Percentiles rank a stretch among this genome's conserved stretches.
Conservation (phyloP, 768 basidiomycete species). For the Phanerodontia chrysosporium region DNA sequence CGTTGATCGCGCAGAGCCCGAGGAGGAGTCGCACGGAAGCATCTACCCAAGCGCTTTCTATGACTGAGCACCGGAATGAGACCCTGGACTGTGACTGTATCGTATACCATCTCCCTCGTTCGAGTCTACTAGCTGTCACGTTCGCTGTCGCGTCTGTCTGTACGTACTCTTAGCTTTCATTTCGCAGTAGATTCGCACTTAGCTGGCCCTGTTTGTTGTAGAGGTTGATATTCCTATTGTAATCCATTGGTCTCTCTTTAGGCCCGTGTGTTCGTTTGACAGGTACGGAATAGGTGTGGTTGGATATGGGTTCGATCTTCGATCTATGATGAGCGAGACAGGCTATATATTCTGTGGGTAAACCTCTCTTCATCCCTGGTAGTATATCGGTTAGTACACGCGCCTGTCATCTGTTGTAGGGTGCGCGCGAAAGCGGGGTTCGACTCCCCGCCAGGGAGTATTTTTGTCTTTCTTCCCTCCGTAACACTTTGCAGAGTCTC, state of each 20-base stretch:
- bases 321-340: too few relatives aligned
- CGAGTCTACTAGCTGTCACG: neutral
- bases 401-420: neutral
- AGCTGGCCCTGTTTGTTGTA: too few relatives aligned
- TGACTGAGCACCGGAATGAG: neutral
- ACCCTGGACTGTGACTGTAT: neutral
- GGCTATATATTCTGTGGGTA: neutral
- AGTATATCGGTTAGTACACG: slow-evolving; percentile 2
- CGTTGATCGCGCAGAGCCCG: neutral
- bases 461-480: neutral
- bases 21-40: neutral
- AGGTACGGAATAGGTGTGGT: too few relatives aligned
- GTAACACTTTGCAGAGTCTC: too few relatives aligned
- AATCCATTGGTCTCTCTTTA: too few relatives aligned
- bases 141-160: neutral
- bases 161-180: neutral
- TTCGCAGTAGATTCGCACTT: too few relatives aligned
- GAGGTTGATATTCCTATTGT: too few relatives aligned
- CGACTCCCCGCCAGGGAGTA: slow-evolving; percentile 30
- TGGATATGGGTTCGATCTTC: too few relatives aligned
- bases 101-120: neutral
- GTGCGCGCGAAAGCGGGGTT: slow-evolving; percentile 30
- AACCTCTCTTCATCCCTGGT: neutral
- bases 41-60: neutral
- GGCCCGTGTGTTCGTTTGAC: too few relatives aligned